Conservation (phyloP, 495 filamentous ascomycete species). For the Schizothecium vesticola region DNA sequence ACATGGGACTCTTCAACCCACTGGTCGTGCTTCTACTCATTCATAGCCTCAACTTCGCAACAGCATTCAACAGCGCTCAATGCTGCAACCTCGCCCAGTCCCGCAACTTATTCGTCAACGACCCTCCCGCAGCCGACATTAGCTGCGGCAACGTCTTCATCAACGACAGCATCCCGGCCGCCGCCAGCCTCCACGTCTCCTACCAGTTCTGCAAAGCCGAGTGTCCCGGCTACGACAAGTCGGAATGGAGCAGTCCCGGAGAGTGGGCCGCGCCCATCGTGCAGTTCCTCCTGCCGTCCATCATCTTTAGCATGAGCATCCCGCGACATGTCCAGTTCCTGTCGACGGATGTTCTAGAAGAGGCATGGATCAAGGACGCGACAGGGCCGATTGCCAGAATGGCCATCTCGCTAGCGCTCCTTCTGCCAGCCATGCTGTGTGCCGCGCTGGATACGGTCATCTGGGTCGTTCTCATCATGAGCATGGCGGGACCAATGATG, state of each 20-base stretch:
- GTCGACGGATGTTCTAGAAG: not conserved
- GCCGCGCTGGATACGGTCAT: not conserved
- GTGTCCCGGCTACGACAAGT: not conserved
- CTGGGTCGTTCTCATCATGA: slow-evolving; percentile 8
- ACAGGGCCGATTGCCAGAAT: not conserved
- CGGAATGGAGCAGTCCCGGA: not conserved
- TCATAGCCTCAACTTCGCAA: not conserved
- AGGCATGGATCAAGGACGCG: not conserved
- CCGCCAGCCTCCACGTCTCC: not conserved
- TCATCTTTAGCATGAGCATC: not conserved
- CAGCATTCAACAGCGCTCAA: not conserved
- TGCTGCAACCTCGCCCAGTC: not conserved
- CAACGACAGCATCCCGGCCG: not conserved
- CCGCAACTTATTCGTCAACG: not conserved
- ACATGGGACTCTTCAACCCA: not conserved
- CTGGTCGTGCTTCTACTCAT: not conserved
- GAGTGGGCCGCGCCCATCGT: not conserved
- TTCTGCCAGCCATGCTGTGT: not conserved
- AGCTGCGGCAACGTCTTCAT: not conserved
- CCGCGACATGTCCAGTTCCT: not conserved
- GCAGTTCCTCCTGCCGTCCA: not conserved
- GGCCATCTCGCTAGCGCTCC: not conserved
- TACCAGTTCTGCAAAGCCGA: not conserved
- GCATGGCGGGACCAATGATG: slow-evolving; percentile 9
- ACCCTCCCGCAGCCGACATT: not conserved